These are phyloP conservation scores for Marvania coccoides DNA, from an alignment of 139 green algal genomes.

Conservation along the genomic window DNA sequence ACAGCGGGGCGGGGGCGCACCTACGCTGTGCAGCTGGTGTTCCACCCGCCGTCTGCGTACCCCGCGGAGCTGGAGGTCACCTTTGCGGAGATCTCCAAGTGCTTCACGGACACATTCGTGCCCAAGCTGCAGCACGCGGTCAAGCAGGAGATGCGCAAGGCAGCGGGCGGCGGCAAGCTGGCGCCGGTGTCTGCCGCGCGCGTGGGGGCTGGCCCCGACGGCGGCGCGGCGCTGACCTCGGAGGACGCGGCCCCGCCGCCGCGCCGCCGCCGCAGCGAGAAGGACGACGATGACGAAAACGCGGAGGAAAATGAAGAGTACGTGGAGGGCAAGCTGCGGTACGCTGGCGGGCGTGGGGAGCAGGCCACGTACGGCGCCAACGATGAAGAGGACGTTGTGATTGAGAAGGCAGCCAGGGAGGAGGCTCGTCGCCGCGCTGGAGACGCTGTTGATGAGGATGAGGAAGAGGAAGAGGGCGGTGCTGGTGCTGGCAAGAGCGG, in stretches of 20 bases:
- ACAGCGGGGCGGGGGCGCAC: conserved; percentile 15
- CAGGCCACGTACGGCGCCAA: conserved; percentile 61
- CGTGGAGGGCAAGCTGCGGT: conserved; percentile 63
- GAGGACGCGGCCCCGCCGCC: conserved; percentile 4
- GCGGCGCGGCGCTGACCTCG: background rate
- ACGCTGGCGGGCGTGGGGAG: conserved; percentile 53
- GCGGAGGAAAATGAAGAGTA: conserved; percentile 62
- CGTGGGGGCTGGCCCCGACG: conserved; percentile 28
- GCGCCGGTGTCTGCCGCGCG: background rate
- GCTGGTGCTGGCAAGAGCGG: background rate
- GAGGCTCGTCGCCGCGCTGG: conserved; percentile 4
- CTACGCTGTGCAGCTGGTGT: conserved; percentile 40
- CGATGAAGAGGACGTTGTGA: conserved; percentile 67
- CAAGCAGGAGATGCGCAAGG: conserved; percentile 32
- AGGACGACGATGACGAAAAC: conserved; percentile 67
- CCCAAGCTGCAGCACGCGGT: conserved; percentile 42
- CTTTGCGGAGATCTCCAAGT: conserved; percentile 54
- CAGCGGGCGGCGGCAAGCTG: background rate
- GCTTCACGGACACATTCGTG: conserved; percentile 60
- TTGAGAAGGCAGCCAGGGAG: conserved; percentile 29
- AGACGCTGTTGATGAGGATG: background rate
- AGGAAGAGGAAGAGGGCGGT: conserved; percentile 2
- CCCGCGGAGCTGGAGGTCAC: conserved; percentile 55
- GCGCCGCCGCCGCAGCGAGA: background rate
- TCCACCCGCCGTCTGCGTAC: conserved; percentile 45